Percentiles rank a stretch among this genome's conserved stretches.
These are phyloP conservation scores for Hyphodiscus sp. DNA, from an alignment of 2,329 filamentous ascomycete species.

Conservation along the genomic window DNA sequence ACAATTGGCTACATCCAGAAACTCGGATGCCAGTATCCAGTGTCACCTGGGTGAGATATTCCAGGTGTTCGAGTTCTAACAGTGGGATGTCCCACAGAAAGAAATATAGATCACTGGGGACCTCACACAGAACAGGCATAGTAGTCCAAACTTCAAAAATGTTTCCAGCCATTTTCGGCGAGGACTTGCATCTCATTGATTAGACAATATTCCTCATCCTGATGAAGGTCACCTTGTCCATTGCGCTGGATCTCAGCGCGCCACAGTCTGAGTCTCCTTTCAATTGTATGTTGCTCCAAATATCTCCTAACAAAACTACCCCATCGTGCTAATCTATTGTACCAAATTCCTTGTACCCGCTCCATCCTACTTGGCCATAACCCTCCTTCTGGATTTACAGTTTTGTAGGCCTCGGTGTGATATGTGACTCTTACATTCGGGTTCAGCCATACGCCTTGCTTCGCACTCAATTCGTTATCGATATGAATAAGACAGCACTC, in stretches of 20 bases:
- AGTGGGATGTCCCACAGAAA: no score
- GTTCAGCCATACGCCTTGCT: slow-evolving; percentile 60
- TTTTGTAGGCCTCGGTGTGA: slow-evolving; percentile 40
- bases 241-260: slow-evolving; percentile 29
- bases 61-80: no score
- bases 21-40: no score
- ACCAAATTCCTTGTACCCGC: slow-evolving; percentile 50
- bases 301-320: slow-evolving; percentile 22
- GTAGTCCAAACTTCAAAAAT: no score
- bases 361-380: slow-evolving; percentile 27
- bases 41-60: no score
- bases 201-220: slow-evolving; percentile 49
- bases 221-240: slow-evolving; percentile 34
- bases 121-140: no score
- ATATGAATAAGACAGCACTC: slow-evolving; percentile 74
- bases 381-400: slow-evolving; percentile 10
- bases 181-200: slow-evolving; percentile 55
- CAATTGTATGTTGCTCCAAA: slow-evolving; percentile 18
- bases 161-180: slow-evolving; percentile 49
- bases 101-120: no score
- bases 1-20: no score
- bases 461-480: slow-evolving; percentile 45
- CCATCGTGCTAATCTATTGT: slow-evolving; percentile 46
- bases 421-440: slow-evolving; percentile 63
- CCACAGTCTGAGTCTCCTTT: slow-evolving; percentile 15